Percentiles rank a stretch among this genome's conserved stretches.
Conservation (phyloP, 2,329 filamentous ascomycete genomes). For the Ophiocordyceps sinensis region DNA sequence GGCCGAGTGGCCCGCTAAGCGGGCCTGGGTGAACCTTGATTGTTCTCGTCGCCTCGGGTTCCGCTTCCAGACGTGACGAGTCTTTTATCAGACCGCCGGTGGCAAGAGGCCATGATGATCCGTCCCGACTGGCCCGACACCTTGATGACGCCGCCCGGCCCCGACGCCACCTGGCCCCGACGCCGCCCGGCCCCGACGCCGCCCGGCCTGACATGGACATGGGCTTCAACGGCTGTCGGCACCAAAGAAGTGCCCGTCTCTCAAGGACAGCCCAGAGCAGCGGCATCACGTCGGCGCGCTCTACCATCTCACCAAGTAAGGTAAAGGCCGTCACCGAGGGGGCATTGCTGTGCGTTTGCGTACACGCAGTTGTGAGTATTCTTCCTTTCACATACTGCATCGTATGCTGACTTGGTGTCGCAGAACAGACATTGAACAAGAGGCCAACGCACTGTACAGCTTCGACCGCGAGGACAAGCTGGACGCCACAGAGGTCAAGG, state of each 20-base stretch:
- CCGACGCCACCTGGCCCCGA: slow-evolving; percentile 30
- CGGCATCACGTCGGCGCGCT: slow-evolving; percentile 49
- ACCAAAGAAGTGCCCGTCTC: slow-evolving; percentile 49
- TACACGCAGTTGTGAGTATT: slow-evolving; percentile 48
- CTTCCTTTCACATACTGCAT: too few species aligned
- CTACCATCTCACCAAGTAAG: slow-evolving; percentile 50
- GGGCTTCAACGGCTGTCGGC: slow-evolving; percentile 51
- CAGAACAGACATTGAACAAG: slow-evolving; percentile 48
- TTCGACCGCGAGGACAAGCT: slow-evolving; percentile 48
- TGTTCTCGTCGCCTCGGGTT: too few species aligned
- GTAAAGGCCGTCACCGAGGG: slow-evolving; percentile 41
- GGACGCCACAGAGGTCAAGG: slow-evolving; percentile 39
- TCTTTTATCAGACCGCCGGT: too few species aligned
- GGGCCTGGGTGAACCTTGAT: too few species aligned
- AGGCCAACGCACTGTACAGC: slow-evolving; percentile 52
- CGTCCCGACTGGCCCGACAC: slow-evolving; percentile 49
- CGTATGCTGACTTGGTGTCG: slow-evolving; percentile 1
- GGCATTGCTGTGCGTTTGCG: slow-evolving; percentile 46
- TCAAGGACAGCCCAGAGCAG: slow-evolving; percentile 41
- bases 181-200: slow-evolving; percentile 32
- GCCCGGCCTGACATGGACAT: slow-evolving; percentile 42
- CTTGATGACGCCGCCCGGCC: slow-evolving; percentile 41
- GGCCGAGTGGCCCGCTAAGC: too few species aligned
- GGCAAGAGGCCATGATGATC: too few species aligned
- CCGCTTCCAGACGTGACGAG: too few species aligned